Evolutionary conservation across 305 asterid genomes (phyloP).

Genomic region (Salvia sclarea): DNA sequence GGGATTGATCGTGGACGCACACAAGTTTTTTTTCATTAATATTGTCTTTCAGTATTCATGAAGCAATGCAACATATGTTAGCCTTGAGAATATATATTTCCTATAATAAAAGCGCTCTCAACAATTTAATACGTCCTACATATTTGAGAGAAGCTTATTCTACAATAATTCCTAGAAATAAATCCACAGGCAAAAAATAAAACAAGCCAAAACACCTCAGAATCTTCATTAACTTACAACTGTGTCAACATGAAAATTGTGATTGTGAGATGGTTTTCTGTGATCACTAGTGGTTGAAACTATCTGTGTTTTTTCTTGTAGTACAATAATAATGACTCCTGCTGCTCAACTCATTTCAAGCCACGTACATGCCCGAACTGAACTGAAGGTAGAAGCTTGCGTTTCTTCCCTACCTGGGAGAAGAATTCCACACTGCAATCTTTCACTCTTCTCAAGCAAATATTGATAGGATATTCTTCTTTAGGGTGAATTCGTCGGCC

Average conservation of each 20-base stretch:
- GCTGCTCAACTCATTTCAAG: slow-evolving; percentile 9
- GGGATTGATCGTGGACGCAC: no score
- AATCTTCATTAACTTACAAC: slow-evolving; percentile 19
- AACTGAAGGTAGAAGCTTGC: slow-evolving; percentile 10
- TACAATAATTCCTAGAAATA: no score
- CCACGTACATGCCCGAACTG: not conserved
- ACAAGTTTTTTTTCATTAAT: no score
- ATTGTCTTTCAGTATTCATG: no score
- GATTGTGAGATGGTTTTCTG: not conserved
- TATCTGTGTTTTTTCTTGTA: not conserved
- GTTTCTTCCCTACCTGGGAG: not conserved
- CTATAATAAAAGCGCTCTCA: no score
- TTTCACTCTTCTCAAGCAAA: slow-evolving; percentile 41
- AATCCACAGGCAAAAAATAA: not conserved
- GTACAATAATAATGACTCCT: slow-evolving; percentile 12
- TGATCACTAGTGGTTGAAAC: not conserved
- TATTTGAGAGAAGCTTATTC: no score
- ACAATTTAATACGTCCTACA: no score
- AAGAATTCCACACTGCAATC: slow-evolving; percentile 12
- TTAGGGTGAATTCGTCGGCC: slow-evolving; percentile 59
- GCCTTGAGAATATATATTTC: no score
- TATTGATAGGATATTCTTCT: slow-evolving; percentile 53
- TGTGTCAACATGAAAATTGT: not conserved
- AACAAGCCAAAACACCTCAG: not conserved
- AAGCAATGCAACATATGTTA: no score